Base-by-base conservation (phyloP, 164 flowering plant genomes). In the Vitis amurensis region DNA sequence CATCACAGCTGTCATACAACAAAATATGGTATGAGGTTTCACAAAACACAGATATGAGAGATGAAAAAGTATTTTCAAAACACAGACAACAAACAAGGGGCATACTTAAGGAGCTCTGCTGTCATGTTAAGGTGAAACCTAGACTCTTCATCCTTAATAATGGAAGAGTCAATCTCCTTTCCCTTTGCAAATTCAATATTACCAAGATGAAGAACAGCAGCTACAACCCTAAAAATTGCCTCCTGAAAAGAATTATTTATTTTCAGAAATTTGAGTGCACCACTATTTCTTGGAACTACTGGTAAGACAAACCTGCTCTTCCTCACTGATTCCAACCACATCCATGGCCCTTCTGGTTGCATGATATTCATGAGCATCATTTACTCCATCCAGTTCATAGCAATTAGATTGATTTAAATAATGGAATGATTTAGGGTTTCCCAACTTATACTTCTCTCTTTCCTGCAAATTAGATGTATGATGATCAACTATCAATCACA, bases 341-440 rank as follows among this genome's bases (percentile, higher is more conserved):
- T 96, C 99, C 98, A 96, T 96, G 19, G 99, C 99, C 80, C 94
- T 87, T 84, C 95, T 87, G 62, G 97, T 93, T 63, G 91, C 97
- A 68, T 89, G 95, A 80, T 93, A 95, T 69, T 95, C 99, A 52
- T 89, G 82, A 57, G 89, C 82, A 85, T 95, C 99, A 84, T 81
- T 83, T 62, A 95, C 86, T 27, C 94, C 97, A 82, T 89, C 95
- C 70, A 95, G 80, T 65, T 80, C 82, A 82, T 77, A 91, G 77
- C 93, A 93, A 68, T 73, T 89, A 31, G 99, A 89, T 76, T 95
- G 99, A 76, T 95, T 95, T 23, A 95, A 78, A 83, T 93, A 95
- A 77, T 95, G 98, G 75, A 80, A 95, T 3, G 88, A 77, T 71
- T 78, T 84, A 23, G 99, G 97, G 77, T 68, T 78, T 63, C 72